These are phyloP conservation scores for Vanrija humicola DNA, from an alignment of 1,284 basidiomycete genomes.

Conservation along the genomic window DNA sequence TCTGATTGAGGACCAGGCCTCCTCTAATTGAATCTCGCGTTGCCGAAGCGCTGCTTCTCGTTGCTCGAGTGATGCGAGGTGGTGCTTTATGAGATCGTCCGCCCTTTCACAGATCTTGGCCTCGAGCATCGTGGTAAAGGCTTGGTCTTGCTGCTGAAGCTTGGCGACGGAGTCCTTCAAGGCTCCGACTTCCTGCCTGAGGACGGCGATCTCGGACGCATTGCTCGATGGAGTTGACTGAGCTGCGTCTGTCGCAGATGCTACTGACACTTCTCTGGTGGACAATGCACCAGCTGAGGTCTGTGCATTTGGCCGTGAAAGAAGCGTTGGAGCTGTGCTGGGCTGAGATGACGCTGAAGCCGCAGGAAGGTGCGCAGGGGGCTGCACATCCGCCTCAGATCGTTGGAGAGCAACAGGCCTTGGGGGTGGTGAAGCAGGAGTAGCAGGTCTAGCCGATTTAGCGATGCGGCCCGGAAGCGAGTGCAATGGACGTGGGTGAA, in stretches of 20 bases:
- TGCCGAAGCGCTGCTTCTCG: slow-evolving; percentile 16
- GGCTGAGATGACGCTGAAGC: too few species aligned
- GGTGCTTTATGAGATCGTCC: background rate
- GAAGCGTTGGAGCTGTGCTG: too few species aligned
- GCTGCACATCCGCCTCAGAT: too few species aligned
- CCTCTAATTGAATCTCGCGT: slow-evolving; percentile 18
- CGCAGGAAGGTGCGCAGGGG: too few species aligned
- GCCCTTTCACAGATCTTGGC: background rate
- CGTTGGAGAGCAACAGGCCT: too few species aligned
- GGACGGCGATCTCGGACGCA: background rate
- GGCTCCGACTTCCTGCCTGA: background rate
- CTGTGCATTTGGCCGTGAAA: background rate
- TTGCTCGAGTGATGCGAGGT: slow-evolving; percentile 1
- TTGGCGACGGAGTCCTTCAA: background rate
- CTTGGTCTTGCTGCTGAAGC: background rate
- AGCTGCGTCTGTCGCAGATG: too few species aligned
- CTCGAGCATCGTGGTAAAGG: background rate
- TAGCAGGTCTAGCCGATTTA: background rate
- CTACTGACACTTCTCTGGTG: too few species aligned
- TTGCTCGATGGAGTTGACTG: too few species aligned
- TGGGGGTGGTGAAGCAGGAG: too few species aligned
- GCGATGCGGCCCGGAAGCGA: background rate
- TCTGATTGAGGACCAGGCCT: background rate
- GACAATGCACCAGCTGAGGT: background rate
- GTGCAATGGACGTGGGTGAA: background rate